phyloP scores from a whole-genome alignment of 2,329 filamentous ascomycete genomes.

The Thelonectria olida region DNA sequence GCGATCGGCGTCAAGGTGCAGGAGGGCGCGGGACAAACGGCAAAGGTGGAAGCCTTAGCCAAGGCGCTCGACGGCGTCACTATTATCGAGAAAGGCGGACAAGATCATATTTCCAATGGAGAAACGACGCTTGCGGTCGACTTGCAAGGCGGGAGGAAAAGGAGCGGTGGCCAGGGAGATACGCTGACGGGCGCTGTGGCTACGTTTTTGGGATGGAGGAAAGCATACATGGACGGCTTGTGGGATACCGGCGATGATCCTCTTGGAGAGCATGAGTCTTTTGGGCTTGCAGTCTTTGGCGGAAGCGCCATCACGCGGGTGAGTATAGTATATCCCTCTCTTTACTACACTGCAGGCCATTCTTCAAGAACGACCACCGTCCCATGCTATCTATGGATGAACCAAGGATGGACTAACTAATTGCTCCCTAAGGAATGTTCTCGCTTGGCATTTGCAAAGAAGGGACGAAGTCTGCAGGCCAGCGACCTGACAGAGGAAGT shows the following conservation, averaged over 20 bases:
- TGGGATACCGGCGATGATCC: constrained; percentile 70
- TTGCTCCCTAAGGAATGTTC: constrained; percentile 73
- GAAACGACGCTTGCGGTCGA: constrained; percentile 79
- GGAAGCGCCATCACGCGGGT: constrained; percentile 88
- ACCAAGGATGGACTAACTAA: constrained; percentile 14
- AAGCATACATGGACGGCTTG: constrained; percentile 83
- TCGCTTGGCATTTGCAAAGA: constrained; percentile 83
- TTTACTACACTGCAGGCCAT: neutral
- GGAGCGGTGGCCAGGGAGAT: constrained; percentile 94
- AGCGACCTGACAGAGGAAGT: constrained; percentile 94
- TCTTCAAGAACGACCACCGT: neutral
- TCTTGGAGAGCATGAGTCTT: constrained; percentile 64
- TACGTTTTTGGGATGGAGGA: constrained; percentile 88
- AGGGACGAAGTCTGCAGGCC: constrained; percentile 88
- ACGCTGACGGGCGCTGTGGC: constrained; percentile 90
- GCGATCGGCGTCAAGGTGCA: constrained; percentile 72
- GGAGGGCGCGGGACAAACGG: constrained; percentile 47
- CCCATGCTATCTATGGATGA: neutral
- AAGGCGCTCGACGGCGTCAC: constrained; percentile 86
- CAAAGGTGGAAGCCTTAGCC: constrained; percentile 72
- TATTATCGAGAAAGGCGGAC: constrained; percentile 86
- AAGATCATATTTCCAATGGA: constrained; percentile 87
- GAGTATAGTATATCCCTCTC: constrained; percentile 43
- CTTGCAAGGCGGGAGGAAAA: constrained; percentile 82
- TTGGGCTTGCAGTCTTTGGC: constrained; percentile 84